These are phyloP conservation scores for Penicillium decumbens DNA, from an alignment of 2,329 filamentous ascomycete species.

Conservation along the genomic window DNA sequence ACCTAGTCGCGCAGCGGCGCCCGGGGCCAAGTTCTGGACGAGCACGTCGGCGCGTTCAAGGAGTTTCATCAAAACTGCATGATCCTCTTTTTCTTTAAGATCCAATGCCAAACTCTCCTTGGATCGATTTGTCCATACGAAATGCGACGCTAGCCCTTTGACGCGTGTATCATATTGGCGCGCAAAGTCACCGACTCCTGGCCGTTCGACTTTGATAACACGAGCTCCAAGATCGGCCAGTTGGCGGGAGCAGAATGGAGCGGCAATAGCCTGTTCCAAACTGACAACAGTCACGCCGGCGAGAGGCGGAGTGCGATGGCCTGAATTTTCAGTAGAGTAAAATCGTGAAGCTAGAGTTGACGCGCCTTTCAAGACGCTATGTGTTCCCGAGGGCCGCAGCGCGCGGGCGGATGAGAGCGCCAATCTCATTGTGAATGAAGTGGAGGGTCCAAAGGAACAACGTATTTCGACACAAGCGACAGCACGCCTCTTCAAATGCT, in stretches of 20 bases:
- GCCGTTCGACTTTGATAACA: slow-evolving; percentile 54
- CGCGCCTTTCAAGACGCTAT: neutral
- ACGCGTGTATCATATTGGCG: slow-evolving; percentile 50
- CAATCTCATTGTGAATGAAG: slow-evolving; percentile 2
- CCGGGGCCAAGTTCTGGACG: slow-evolving; percentile 53
- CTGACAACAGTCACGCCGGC: slow-evolving; percentile 50
- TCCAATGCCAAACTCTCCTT: slow-evolving; percentile 53
- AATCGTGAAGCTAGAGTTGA: neutral
- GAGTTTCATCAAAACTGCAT: slow-evolving; percentile 43
- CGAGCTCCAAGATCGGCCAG: slow-evolving; percentile 52
- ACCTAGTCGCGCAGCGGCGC: slow-evolving; percentile 47
- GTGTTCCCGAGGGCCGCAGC: neutral
- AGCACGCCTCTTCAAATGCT: neutral
- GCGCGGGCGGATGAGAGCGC: neutral
- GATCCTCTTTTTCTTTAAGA: slow-evolving; percentile 45
- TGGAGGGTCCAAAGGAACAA: slow-evolving; percentile 56
- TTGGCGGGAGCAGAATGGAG: slow-evolving; percentile 53
- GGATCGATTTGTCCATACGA: slow-evolving; percentile 54
- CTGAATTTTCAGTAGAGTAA: slow-evolving; percentile 4
- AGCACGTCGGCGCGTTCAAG: slow-evolving; percentile 48
- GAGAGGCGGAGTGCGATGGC: slow-evolving; percentile 27
- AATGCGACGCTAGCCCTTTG: slow-evolving; percentile 50
- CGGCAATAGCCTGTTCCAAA: slow-evolving; percentile 53
- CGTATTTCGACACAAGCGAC: neutral
- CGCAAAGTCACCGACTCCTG: slow-evolving; percentile 51